phyloP scores from a whole-genome alignment of 345 rosid genomes.

The Euphorbia pulcherrima region DNA sequence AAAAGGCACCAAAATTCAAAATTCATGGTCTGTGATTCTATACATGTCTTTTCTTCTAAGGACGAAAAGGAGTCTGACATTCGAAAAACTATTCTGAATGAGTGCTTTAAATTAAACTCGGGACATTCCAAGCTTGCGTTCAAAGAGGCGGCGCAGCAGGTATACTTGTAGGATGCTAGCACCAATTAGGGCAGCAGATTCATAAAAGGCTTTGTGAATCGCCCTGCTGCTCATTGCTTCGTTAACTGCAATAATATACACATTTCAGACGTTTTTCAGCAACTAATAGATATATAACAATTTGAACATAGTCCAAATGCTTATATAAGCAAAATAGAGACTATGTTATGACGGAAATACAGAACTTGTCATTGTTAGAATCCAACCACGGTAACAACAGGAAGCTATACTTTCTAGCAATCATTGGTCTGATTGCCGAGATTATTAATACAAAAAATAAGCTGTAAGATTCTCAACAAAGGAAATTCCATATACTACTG shows the following conservation, averaged over 20 bases:
- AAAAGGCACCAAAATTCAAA: background rate
- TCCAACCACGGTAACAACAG: no score
- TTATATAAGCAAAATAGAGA: background rate
- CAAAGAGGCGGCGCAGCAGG: slow-evolving; percentile 42
- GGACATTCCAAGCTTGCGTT: slow-evolving; percentile 57
- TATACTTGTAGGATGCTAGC: slow-evolving; percentile 60
- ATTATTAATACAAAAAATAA: no score
- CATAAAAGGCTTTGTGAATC: slow-evolving; percentile 56
- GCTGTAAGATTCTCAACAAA: no score
- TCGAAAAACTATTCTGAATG: background rate
- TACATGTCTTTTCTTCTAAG: slow-evolving; percentile 3
- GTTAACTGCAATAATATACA: slow-evolving; percentile 44
- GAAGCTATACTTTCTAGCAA: no score
- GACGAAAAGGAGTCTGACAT: background rate
- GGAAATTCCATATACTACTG: no score
- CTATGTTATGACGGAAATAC: background rate
- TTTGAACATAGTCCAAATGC: background rate
- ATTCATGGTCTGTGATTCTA: background rate
- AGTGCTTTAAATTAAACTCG: slow-evolving; percentile 44
- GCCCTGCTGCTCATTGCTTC: slow-evolving; percentile 60
- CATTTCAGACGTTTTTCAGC: slow-evolving; percentile 5
- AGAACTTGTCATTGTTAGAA: no score
- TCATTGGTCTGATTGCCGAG: no score
- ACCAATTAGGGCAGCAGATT: slow-evolving; percentile 55
- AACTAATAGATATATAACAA: background rate